A percentile compares a stretch with the other conserved stretches of the same genome.
Conservation (phyloP, 805 yeast genomes). For the Candida namnaoensis region DNA sequence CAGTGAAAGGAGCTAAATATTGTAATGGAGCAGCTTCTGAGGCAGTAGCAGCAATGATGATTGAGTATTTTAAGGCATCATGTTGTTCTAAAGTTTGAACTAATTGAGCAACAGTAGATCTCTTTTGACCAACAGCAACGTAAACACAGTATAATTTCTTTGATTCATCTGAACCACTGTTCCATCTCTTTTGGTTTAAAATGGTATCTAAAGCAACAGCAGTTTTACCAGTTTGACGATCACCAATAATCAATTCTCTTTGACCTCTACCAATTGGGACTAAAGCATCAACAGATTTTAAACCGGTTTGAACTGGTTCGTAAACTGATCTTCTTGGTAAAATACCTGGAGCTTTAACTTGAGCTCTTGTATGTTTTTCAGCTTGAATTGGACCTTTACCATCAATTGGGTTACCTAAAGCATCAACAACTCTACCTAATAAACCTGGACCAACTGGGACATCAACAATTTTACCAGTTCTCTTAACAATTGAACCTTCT, state of each 20-base stretch:
- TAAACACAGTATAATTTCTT: constrained; percentile 99
- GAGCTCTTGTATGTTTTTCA: constrained; percentile 84
- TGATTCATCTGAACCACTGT: constrained; percentile 87
- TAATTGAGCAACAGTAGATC: constrained; percentile 99
- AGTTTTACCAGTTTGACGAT: constrained; percentile 99
- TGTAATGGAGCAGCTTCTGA: constrained; percentile 99
- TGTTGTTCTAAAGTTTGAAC: constrained; percentile 98
- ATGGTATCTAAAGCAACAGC: constrained; percentile 98
- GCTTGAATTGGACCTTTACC: constrained; percentile 98
- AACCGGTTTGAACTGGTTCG: constrained; percentile 99
- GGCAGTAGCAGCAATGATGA: constrained; percentile 99
- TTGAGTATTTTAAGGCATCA: constrained; percentile 96
- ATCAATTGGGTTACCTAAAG: constrained; percentile 98
- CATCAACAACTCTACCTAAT: constrained; percentile 99
- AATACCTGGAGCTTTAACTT: constrained; percentile 99
- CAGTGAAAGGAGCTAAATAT: constrained; percentile 99
- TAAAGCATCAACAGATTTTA: constrained; percentile 96
- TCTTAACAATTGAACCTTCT: constrained; percentile 99
- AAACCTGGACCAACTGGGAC: constrained; percentile 98
- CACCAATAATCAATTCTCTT: constrained; percentile 99
- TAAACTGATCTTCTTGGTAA: constrained; percentile 97
- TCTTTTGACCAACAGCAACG: constrained; percentile 99
- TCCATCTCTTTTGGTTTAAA: constrained; percentile 99
- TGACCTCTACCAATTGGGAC: constrained; percentile 99
- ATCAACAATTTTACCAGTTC: constrained; percentile 99